Evolutionary conservation across 345 rosid genomes (phyloP).

Genomic region (Streptanthus diversifolius): DNA sequence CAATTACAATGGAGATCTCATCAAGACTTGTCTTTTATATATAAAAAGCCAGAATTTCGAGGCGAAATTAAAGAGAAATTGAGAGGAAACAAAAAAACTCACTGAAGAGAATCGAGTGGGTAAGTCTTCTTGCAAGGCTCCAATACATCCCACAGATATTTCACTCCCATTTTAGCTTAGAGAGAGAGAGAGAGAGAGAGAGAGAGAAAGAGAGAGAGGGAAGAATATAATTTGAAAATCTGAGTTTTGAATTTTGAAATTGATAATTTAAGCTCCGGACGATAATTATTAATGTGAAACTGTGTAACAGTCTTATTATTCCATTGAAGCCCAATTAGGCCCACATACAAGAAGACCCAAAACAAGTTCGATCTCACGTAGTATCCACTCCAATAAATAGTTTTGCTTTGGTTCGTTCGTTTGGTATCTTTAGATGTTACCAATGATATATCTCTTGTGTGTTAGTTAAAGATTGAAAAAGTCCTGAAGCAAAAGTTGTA

Average conservation of each 20-base stretch:
- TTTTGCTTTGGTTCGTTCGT: too few species aligned
- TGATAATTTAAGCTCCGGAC: background rate
- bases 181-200: background rate
- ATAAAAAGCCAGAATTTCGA: background rate
- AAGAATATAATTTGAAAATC: background rate
- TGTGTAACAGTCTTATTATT: background rate
- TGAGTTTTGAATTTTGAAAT: conserved; percentile 4
- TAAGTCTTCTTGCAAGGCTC: conserved; percentile 88
- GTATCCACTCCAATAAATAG: too few species aligned
- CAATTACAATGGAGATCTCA: background rate
- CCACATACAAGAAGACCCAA: background rate
- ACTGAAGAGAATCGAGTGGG: conserved; percentile 86
- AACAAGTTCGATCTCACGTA: background rate
- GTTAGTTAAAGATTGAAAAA: too few species aligned
- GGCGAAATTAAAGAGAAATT: background rate
- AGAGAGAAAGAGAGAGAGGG: background rate
- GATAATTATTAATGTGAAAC: background rate
- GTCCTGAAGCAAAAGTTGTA: too few species aligned
- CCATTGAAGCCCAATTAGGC: background rate
- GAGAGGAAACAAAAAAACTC: conserved; percentile 13
- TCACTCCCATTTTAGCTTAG: conserved; percentile 64
- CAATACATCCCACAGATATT: conserved; percentile 75
- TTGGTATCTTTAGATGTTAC: too few species aligned
- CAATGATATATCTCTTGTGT: too few species aligned
- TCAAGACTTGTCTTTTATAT: background rate